Base-by-base conservation (phyloP, 371 early-diverging fungal genomes). In the Neoconidiobolus thromboides region DNA sequence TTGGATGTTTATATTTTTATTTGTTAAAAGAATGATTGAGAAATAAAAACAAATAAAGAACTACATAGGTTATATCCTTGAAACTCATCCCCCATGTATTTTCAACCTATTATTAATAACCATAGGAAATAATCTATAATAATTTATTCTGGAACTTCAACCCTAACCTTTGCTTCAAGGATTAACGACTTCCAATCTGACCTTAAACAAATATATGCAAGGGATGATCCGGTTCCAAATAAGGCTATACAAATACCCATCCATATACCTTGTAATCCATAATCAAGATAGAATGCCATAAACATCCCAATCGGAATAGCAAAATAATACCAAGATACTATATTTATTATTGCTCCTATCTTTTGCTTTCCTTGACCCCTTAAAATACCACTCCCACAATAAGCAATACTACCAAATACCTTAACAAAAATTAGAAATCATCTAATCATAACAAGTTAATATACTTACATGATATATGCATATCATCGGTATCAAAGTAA, bases 391-490 rank as follows among this genome's bases (percentile, higher is more conserved):
- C 39, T 3, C n/a, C 50, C 26, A 12, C 36, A 37, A n/a, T 48
- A 40, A 15, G 40, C 50, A 1, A 59, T 15, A 42, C 60, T 26
- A 50, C 50, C 60, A 42, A 59, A 59, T 6, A 49, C 70, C 67
- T 94, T 93, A 71, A 85, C 90, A 46, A 26, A 87, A 66, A 59
- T 62, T 61, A 89, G 86, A 15, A 74, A 71, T 42, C 78, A 78
- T 66, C 85, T 85, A 48, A 86, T 61, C n/a, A 68, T 69, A 4
- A 49, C 14, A 36, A 10, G 78, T 10, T 80, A 58, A 87, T 3
- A 74, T 26, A 26, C 26, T 67, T 60, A 91, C 70, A 67, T 93
- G 94, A 71, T 85, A 91, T 43, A 87, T 53, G 0, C 91, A 86
- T 38, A 76, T 83, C 2, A 87, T 63, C 0, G 92, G 92, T 60